phyloP scores from a whole-genome alignment of 2,329 filamentous ascomycete species.

The Aspergillus sergii region DNA sequence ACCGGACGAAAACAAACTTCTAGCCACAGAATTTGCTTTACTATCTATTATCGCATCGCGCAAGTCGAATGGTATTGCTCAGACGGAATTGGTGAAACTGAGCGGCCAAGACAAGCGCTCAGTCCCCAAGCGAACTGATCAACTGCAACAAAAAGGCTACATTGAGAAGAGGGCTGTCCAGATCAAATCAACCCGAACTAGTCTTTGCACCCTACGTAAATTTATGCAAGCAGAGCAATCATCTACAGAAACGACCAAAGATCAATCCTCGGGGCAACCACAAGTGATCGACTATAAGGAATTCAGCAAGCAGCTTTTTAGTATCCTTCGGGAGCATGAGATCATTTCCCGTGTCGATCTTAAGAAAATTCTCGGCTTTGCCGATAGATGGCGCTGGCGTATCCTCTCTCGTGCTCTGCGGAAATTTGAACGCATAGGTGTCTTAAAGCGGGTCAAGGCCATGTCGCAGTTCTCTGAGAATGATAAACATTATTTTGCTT shows the following conservation, averaged over 20 bases:
- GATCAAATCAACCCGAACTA: slow-evolving; percentile 55
- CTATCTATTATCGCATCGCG: slow-evolving; percentile 61
- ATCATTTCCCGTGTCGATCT: slow-evolving; percentile 57
- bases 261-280: slow-evolving; percentile 21
- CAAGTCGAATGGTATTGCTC: slow-evolving; percentile 58
- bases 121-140: slow-evolving; percentile 62
- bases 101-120: slow-evolving; percentile 68
- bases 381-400: slow-evolving; percentile 41
- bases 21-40: slow-evolving; percentile 57
- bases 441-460: slow-evolving; percentile 47
- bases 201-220: slow-evolving; percentile 57
- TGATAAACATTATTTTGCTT: slow-evolving; percentile 40
- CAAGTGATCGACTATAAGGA: slow-evolving; percentile 52
- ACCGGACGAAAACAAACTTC: slow-evolving; percentile 57
- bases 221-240: slow-evolving; percentile 39
- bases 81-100: slow-evolving; percentile 56
- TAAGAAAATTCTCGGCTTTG: slow-evolving; percentile 49
- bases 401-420: slow-evolving; percentile 47
- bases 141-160: slow-evolving; percentile 60
- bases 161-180: slow-evolving; percentile 60
- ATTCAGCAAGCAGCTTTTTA: slow-evolving; percentile 53
- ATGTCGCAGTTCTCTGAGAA: slow-evolving; percentile 44
- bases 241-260: slow-evolving; percentile 14
- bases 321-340: slow-evolving; percentile 51
- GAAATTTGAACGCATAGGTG: slow-evolving; percentile 50